Evolutionary conservation across 106 monocot genomes (phyloP).

Genomic region (Agapanthus africanus): DNA sequence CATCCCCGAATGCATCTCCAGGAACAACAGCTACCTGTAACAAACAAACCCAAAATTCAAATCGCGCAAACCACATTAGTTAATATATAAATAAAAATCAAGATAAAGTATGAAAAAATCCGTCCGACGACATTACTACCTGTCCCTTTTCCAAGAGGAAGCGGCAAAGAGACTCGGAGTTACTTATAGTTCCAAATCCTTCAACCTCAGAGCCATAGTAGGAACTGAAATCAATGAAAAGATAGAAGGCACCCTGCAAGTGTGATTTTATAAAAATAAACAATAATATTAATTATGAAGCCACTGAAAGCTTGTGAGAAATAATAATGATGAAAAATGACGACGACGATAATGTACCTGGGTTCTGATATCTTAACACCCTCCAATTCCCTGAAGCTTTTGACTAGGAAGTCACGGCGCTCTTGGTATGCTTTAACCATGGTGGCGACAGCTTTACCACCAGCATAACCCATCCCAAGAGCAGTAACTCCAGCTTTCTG

Average conservation of each 20-base stretch:
- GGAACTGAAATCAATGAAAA: conserved; percentile 75
- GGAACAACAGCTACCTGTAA: too few species aligned
- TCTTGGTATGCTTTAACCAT: conserved; percentile 86
- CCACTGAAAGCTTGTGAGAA: not conserved
- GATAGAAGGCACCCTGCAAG: conserved; percentile 82
- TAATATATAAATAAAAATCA: too few species aligned
- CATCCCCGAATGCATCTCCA: too few species aligned
- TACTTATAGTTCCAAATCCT: conserved; percentile 56
- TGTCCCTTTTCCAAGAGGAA: conserved; percentile 75
- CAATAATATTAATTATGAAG: not conserved
- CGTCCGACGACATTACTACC: too few species aligned
- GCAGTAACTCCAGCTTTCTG: conserved; percentile 86
- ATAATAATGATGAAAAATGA: not conserved
- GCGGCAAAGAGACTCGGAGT: conserved; percentile 66
- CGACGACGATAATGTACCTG: conserved; percentile 27
- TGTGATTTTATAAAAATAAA: too few species aligned
- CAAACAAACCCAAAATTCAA: too few species aligned
- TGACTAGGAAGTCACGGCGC: conserved; percentile 63
- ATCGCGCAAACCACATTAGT: too few species aligned
- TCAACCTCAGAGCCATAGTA: conserved; percentile 72
- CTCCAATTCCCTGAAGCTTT: conserved; percentile 55
- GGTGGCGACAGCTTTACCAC: conserved; percentile 62
- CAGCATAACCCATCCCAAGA: conserved; percentile 64
- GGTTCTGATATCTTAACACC: conserved; percentile 77
- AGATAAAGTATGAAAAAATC: too few species aligned